Conservation (phyloP, 148 eudicot genomes). For the Tetragonia tetragonoides region DNA sequence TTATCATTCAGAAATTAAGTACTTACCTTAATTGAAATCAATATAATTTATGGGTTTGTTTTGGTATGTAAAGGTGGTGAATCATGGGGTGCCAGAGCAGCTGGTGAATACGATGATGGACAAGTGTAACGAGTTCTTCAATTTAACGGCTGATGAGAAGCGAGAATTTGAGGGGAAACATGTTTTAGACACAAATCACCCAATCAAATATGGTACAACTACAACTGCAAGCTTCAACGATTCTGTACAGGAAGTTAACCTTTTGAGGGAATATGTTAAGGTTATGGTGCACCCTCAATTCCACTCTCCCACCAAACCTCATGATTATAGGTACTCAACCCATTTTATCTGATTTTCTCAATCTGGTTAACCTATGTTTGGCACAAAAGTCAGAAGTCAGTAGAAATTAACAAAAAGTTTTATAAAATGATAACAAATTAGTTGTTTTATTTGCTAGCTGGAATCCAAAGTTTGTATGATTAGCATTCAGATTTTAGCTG, state of each 20-base stretch:
- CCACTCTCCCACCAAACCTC: conserved; percentile 41
- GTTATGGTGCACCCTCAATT: conserved; percentile 40
- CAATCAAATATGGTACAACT: conserved; percentile 46
- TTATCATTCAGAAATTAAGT: no score
- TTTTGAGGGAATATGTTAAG: conserved; percentile 53
- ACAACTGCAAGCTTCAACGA: conserved; percentile 32
- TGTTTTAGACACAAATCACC: conserved; percentile 26
- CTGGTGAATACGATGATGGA: conserved; percentile 41
- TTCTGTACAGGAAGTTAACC: conserved; percentile 31
- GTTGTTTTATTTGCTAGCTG: no score
- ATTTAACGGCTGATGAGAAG: conserved; percentile 55
- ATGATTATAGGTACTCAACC: conserved; percentile 11
- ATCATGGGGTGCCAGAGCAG: conserved; percentile 56
- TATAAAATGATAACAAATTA: no score
- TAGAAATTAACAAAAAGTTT: no score
- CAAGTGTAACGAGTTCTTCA: conserved; percentile 35
- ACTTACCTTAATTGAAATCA: no score
- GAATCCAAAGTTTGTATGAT: no score
- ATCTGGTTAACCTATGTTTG: neutral
- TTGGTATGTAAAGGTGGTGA: conserved; percentile 36
- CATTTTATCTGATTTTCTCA: neutral
- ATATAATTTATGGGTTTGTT: no score
- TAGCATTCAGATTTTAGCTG: no score
- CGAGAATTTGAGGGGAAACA: conserved; percentile 36
- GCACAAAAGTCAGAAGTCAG: no score